A percentile compares a stretch with the other conserved stretches of the same genome.
These are phyloP conservation scores for Gossypium trilobum DNA, from an alignment of 441 rosid species.

Conservation along the genomic window DNA sequence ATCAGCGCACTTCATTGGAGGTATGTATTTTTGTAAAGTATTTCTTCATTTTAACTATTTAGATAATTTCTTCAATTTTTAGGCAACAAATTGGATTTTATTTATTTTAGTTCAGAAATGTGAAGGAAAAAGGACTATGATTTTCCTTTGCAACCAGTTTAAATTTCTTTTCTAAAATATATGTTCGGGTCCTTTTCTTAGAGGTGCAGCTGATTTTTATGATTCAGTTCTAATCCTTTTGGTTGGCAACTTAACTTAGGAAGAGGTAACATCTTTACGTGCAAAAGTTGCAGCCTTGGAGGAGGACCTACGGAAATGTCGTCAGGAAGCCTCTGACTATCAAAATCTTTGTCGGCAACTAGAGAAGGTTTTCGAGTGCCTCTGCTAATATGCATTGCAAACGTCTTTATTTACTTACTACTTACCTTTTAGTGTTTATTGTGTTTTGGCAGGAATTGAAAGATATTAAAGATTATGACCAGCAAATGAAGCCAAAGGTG, in stretches of 20 bases:
- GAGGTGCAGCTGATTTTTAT: background rate
- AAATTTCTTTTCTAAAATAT: background rate
- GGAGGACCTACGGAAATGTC: constrained; percentile 73
- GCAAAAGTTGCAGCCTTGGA: constrained; percentile 57
- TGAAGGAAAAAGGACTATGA: background rate
- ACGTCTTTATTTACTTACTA: background rate
- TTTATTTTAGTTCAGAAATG: background rate
- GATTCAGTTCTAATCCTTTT: constrained; percentile 4
- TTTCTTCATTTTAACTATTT: background rate
- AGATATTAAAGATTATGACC: constrained; percentile 71
- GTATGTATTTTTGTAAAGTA: constrained; percentile 28
- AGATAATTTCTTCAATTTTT: background rate
- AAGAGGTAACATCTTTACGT: constrained; percentile 55
- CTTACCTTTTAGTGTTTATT: constrained; percentile 11
- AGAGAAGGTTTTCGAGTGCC: constrained; percentile 53
- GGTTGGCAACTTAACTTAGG: constrained; percentile 37
- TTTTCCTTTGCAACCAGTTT: background rate
- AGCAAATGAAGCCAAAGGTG: constrained; percentile 90
- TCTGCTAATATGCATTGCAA: constrained; percentile 12
- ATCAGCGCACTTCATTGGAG: constrained; percentile 42
- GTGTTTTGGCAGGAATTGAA: constrained; percentile 63
- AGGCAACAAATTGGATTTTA: background rate
- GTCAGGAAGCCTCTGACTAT: constrained; percentile 56
- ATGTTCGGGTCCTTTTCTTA: background rate
- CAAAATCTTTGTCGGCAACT: constrained; percentile 44